phyloP scores from a whole-genome alignment of 1,284 basidiomycete genomes.

The Malassezia brasiliensis region DNA sequence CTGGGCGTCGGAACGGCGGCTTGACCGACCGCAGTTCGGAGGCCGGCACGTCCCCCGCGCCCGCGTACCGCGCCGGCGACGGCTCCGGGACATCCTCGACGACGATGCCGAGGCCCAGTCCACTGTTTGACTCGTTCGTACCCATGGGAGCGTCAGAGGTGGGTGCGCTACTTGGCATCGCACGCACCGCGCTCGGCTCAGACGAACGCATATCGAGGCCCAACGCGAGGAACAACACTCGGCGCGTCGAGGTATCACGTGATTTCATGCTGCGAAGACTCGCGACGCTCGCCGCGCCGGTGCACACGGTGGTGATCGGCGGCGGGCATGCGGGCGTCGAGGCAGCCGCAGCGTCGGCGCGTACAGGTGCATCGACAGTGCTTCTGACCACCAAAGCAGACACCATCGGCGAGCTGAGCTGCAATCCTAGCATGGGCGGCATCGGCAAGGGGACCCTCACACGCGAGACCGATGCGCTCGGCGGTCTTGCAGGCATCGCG shows the following conservation, averaged over 20 bases:
- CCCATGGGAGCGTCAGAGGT: no score
- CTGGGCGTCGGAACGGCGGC: slow-evolving; percentile 6
- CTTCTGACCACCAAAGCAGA: slow-evolving; percentile 69
- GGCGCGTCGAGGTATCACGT: slow-evolving; percentile 5
- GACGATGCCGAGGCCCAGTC: slow-evolving; percentile 11
- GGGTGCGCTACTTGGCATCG: not conserved
- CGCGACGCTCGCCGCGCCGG: not conserved
- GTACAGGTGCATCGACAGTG: slow-evolving; percentile 67
- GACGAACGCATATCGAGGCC: not conserved
- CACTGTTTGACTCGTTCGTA: not conserved
- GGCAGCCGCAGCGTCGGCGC: slow-evolving; percentile 71
- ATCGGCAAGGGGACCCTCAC: slow-evolving; percentile 83
- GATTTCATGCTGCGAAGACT: not conserved
- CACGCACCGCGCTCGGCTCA: not conserved
- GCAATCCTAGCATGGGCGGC: slow-evolving; percentile 60
- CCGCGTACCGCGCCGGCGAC: no score
- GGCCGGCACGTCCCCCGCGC: not conserved
- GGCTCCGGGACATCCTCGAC: not conserved
- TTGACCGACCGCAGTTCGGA: not conserved
- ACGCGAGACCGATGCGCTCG: slow-evolving; percentile 75
- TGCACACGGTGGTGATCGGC: slow-evolving; percentile 71
- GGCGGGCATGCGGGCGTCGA: slow-evolving; percentile 85
- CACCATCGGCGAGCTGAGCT: slow-evolving; percentile 76
- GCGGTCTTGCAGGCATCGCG: slow-evolving; percentile 54
- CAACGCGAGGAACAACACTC: slow-evolving; percentile 2